Evolutionary conservation across 176 grass and related monocot species (phyloP), one percentile per base, ranked within the genome.

Genomic region (Elymus sibiricus): DNA sequence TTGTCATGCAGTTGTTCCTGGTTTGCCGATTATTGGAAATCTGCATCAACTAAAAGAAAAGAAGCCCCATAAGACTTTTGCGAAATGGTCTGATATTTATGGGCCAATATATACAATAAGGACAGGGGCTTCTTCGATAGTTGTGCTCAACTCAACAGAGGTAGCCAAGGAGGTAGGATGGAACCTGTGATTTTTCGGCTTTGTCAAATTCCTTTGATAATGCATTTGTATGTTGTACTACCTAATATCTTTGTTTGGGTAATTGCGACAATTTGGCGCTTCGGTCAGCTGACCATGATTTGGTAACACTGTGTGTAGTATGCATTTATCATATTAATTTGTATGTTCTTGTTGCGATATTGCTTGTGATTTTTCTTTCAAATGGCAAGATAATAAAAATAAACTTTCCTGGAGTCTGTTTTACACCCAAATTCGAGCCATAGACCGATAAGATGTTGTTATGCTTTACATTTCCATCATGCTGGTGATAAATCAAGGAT

Each of bases 11-110:
- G 95, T 71, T 87, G 89, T 98, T 72, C 91, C 91, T 85, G 95
- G 93, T 42, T 76, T 90, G 63, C 95, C 95, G 73, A 65, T 98
- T 69, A 78, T 93, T 85, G 95, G 95, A 34, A 98, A 98, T 89
- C 64, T 98, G 76, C 87, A 74, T 58, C 93, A 98, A 64, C 19
- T 95, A 34, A 98, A 93, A 86, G 93, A 95, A 60, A 98, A 93
- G 67, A 98, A 90, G 39, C 93, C 95, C 15, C 89, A 95, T 55
- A 74, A 78, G 13, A 92, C 93, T 9, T 98, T 98, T 82, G 55
- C 87, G n/a, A 93, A 83, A 78, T 95, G 93, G 95, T 86, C 91
- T 21, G 77, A 92, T 78, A 73, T 64, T 83, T 93, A 90, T 83
- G 95, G 93, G 35, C 85, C 93, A 35, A 90, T 98, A 39, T 98